A percentile compares a stretch with the other conserved stretches of the same genome.
phyloP scores from a whole-genome alignment of 805 yeast genomes.

The Ogataea siamensis region DNA sequence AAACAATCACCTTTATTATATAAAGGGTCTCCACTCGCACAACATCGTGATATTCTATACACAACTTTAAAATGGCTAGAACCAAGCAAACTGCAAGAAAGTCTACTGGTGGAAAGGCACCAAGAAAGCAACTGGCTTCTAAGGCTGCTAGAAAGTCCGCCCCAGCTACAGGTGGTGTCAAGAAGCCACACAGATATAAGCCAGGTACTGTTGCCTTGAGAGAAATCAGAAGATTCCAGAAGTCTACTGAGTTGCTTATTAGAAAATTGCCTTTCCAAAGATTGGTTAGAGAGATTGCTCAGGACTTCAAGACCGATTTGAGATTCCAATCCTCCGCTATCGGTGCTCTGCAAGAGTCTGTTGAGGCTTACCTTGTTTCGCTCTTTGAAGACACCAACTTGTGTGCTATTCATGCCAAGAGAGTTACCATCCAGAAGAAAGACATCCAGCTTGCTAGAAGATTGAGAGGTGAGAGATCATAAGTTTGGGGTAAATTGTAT shows the following conservation, averaged over 20 bases:
- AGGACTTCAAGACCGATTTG: constrained; percentile 88
- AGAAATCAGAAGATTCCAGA: constrained; percentile 97
- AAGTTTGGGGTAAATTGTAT: constrained; percentile 31
- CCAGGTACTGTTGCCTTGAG: constrained; percentile 96
- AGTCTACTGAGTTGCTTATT: constrained; percentile 90
- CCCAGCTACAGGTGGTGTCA: constrained; percentile 89
- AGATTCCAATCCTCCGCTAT: constrained; percentile 98
- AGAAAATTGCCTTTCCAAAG: constrained; percentile 98
- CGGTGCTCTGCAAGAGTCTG: constrained; percentile 97
- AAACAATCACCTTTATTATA: constrained; percentile 10
- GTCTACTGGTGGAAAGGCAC: constrained; percentile 94
- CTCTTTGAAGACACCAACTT: constrained; percentile 96
- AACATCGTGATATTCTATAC: constrained; percentile 6
- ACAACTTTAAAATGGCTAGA: constrained; percentile 67
- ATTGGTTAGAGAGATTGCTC: constrained; percentile 93
- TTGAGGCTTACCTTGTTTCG: constrained; percentile 95
- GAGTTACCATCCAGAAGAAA: constrained; percentile 98
- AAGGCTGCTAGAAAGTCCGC: constrained; percentile 94
- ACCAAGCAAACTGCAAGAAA: constrained; percentile 93
- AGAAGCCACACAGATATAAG: constrained; percentile 94
- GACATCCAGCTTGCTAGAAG: constrained; percentile 98
- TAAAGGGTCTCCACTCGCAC: constrained; percentile 15
- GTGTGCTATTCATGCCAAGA: constrained; percentile 98
- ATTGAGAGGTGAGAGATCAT: constrained; percentile 94
- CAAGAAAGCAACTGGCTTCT: constrained; percentile 90